Evolutionary conservation across 2,329 filamentous ascomycete species (phyloP), one percentile per base, ranked within the genome.

Genomic region (Monosporascus sp.): DNA sequence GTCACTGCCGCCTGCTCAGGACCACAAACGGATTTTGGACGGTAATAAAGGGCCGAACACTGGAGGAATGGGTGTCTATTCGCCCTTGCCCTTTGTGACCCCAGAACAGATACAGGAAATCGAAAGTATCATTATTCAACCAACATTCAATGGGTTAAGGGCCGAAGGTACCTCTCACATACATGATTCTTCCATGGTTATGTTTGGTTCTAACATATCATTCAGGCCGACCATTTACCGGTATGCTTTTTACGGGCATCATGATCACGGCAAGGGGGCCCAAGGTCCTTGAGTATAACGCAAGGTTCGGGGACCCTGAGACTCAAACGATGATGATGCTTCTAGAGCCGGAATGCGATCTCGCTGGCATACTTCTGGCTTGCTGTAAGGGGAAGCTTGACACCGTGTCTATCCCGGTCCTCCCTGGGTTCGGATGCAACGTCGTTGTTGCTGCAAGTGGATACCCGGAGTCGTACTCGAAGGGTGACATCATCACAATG

Each of bases 41-140:
- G 90, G 89, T 51, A 92, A 97, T 68, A 80, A 83, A 48, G 94
- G 94, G 1, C 90, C 91, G 37, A 97, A 97, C 74, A 97, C 94
- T 2, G 94, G 93, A 55, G 94, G 94, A 41, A 97, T 97, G 94
- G 94, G 94, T 50, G 96, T 91, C 68, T 97, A 97, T 72, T 91
- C 92, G 17, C 90, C 90, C n/a, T 95, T 92, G 1, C 88, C 84
- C 59, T 86, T 92, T 63, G 86, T 87, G 34, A 88, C 87, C 0
- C 82, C 85, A 50, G 83, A 87, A 56, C 78, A 96, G n/a, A 80
- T 94, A 19, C 86, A 86, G 19, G 80, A 85, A 56, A 85, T 99
- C 56, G 87, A 97, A 67, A 79, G 80, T 52, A 88, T 88, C 36
- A 87, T 97, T 51, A 81, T 97, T n/a, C 84, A 91, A 69, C 92